Percentiles rank a stretch among this genome's conserved stretches.
Conservation (phyloP, 768 basidiomycete species). For the Agaricus subrufescens region DNA sequence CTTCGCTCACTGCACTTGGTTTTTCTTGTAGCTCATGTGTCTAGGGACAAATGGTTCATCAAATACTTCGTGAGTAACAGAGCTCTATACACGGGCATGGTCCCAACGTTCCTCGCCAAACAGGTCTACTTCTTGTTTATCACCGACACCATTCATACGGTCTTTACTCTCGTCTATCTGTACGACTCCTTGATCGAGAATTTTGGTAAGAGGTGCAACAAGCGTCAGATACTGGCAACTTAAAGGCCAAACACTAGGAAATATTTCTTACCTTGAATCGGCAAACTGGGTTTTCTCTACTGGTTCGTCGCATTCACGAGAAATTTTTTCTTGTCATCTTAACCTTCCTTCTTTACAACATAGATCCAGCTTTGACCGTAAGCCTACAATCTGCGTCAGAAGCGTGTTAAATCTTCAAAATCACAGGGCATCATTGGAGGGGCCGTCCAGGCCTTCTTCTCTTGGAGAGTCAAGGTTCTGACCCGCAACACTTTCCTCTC, state of each 20-base stretch:
- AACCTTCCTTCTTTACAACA: neutral
- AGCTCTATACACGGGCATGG: no score
- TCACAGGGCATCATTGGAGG: slow-evolving; percentile 13
- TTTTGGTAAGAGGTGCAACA: slow-evolving; percentile 31
- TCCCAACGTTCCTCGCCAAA: neutral
- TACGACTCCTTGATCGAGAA: slow-evolving; percentile 43
- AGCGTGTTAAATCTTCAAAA: neutral
- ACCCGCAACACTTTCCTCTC: slow-evolving; percentile 12
- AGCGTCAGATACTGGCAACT: neutral
- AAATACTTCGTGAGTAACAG: slow-evolving; percentile 35
- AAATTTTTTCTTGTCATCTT: neutral
- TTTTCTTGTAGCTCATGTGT: neutral
- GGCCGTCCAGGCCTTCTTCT: slow-evolving; percentile 14
- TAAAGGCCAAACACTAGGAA: slow-evolving; percentile 10
- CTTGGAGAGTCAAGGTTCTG: slow-evolving; percentile 14
- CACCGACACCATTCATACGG: slow-evolving; percentile 44
- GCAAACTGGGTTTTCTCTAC: slow-evolving; percentile 33
- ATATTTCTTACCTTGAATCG: slow-evolving; percentile 11
- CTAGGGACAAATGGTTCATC: slow-evolving; percentile 42
- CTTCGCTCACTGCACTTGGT: neutral
- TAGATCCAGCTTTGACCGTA: slow-evolving; percentile 14
- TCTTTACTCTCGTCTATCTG: slow-evolving; percentile 39
- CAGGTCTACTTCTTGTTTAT: slow-evolving; percentile 42
- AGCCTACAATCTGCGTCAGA: neutral
- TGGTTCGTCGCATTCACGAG: slow-evolving; percentile 17